Evolutionary conservation across 2,329 filamentous ascomycete genomes (phyloP).

Genomic region (Huntiella moniliformis): DNA sequence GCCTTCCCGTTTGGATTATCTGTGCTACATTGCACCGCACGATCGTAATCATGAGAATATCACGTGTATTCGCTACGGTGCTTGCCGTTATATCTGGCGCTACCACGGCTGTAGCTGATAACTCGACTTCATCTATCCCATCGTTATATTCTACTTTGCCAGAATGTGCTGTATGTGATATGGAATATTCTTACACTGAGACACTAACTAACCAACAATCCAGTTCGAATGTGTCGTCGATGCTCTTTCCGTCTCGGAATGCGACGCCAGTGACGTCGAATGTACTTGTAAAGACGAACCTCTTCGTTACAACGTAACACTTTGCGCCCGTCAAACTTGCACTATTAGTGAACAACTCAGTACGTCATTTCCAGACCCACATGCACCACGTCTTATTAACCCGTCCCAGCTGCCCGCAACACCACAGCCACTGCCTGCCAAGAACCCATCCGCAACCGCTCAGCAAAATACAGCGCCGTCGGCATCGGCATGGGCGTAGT

Average conservation of each 20-base stretch:
- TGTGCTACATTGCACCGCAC: background rate
- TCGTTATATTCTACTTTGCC: constrained; percentile 13
- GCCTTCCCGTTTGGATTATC: background rate
- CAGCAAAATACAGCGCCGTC: constrained; percentile 19
- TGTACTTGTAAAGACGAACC: constrained; percentile 18
- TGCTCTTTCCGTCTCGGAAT: constrained; percentile 16
- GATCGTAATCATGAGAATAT: background rate
- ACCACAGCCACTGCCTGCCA: constrained; percentile 16
- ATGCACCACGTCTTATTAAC: background rate
- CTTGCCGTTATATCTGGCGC: background rate
- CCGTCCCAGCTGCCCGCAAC: constrained; percentile 11
- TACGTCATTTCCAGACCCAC: constrained; percentile 3
- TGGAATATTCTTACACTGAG: background rate
- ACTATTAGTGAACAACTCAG: background rate
- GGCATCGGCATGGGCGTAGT: constrained; percentile 19
- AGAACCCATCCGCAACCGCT: constrained; percentile 17
- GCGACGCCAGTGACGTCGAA: constrained; percentile 15
- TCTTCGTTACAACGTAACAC: constrained; percentile 15
- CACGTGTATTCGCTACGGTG: background rate
- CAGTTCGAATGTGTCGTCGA: constrained; percentile 16
- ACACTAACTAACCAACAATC: background rate
- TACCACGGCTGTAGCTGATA: background rate
- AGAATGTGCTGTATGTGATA: constrained; percentile 18
- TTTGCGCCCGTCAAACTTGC: constrained; percentile 17
- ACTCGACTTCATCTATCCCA: background rate